phyloP scores from a whole-genome alignment of 768 basidiomycete genomes.

The Hygrocybe punicea region DNA sequence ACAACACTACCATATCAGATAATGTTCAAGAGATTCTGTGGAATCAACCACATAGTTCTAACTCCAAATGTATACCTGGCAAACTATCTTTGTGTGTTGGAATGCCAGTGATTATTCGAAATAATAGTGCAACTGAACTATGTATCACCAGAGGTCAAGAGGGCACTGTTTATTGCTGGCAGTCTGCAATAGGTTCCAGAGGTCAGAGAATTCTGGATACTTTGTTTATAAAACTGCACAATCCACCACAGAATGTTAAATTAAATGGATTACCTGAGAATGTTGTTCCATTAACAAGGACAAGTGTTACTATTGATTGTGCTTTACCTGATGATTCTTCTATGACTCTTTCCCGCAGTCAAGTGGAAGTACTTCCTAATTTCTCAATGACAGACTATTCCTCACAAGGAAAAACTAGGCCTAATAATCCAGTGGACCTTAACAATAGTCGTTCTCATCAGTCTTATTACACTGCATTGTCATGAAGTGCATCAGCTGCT shows the following conservation, averaged over 20 bases:
- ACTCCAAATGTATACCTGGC: no score
- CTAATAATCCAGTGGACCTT: constrained; percentile 26
- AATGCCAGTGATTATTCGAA: constrained; percentile 30
- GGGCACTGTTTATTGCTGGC: constrained; percentile 27
- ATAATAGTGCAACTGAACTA: constrained; percentile 32
- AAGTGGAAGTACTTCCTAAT: constrained; percentile 16
- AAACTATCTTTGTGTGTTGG: no score
- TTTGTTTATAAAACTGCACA: constrained; percentile 27
- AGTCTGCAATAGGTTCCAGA: constrained; percentile 7
- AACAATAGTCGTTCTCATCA: constrained; percentile 22
- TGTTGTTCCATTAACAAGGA: constrained; percentile 25
- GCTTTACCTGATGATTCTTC: constrained; percentile 13
- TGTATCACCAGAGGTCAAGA: constrained; percentile 38
- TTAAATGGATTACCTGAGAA: constrained; percentile 28
- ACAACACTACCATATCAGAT: no score
- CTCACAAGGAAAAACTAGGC: constrained; percentile 32
- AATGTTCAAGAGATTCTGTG: no score
- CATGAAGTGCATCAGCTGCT: constrained; percentile 18
- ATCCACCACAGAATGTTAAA: constrained; percentile 22
- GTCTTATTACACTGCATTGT: constrained; percentile 32
- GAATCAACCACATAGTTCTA: no score
- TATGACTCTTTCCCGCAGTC: constrained; percentile 18
- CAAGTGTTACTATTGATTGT: constrained; percentile 5
- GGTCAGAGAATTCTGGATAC: constrained; percentile 22
- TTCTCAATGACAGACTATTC: constrained; percentile 34